Base-by-base conservation (phyloP, 2,329 filamentous ascomycete genomes). In the Pseudocercospora crystallina region DNA sequence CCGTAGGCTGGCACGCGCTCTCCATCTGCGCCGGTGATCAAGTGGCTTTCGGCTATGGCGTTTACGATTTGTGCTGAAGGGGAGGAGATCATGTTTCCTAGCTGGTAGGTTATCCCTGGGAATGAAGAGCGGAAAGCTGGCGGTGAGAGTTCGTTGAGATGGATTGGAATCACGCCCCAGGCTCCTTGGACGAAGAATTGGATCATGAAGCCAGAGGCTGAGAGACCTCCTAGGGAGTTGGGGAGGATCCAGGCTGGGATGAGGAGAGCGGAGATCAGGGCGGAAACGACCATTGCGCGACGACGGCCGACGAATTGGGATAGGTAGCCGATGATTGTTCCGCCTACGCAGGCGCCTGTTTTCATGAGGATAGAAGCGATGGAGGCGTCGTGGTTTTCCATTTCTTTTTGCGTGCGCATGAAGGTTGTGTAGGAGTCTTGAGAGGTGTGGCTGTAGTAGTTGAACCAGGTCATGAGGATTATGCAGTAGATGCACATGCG, bases 361-460 rank as follows among this genome's bases (percentile, higher is more conserved):
- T 90, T 90, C 84, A 89, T 90, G 51, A 91, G 70, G 59, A 91
- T 90, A n/a, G 82, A 86, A 12, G 86, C 86, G n/a, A 86, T 82
- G 7, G 80, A 86, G 4, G 87, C 85, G 1, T 76, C 77, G 1
- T 73, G 65, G 61, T 88, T 85, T 47, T 76, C 63, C 51, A 91
- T 76, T 56, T 84, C 82, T 70, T 91, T 90, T 61, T 89, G 79
- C 4, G 78, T 79, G 34, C 85, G 76, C 84, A 91, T 86, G 66
- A 90, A 90, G 2, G 87, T 90, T 0, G 87, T 90, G 73, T 90
- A 91, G 42, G 81, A 86, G 72, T 92, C 88, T 68, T 92, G 87
- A 17, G 83, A 86, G 1, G 86, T 89, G 74, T 92, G 88, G 43
- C 84, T 87, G 73, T 88, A 90, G 69, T 78, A 84, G 71, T 84